Percentiles rank a stretch among this genome's conserved stretches.
Conservation (phyloP, 2,329 filamentous ascomycete genomes). For the Zelopaecilomyces penicillatus region DNA sequence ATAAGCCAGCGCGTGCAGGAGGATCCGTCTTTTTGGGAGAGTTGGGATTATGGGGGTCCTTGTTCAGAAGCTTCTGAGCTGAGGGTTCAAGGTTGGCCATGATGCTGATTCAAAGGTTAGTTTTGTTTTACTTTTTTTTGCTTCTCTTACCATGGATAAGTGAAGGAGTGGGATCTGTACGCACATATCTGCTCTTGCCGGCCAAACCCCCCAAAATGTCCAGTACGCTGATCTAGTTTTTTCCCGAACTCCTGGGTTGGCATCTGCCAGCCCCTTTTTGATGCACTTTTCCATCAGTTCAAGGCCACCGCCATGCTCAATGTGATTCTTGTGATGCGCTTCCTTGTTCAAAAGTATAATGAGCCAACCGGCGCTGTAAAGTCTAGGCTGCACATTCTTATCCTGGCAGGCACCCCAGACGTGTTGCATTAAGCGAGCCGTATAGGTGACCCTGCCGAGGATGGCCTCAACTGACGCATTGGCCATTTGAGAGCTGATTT, state of each 20-base stretch:
- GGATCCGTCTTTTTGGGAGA: conserved; percentile 44
- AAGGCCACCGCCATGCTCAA: conserved; percentile 78
- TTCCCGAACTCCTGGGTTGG: conserved; percentile 85
- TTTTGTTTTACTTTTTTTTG: neutral
- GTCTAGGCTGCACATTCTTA: conserved; percentile 84
- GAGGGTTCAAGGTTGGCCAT: conserved; percentile 71
- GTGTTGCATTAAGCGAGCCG: conserved; percentile 73
- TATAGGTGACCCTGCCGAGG: conserved; percentile 72
- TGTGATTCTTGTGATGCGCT: conserved; percentile 64
- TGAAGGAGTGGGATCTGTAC: conserved; percentile 21
- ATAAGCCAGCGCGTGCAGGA: conserved; percentile 47
- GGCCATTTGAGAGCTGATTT: conserved; percentile 79
- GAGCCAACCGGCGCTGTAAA: conserved; percentile 74
- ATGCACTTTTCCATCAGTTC: conserved; percentile 82
- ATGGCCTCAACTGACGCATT: conserved; percentile 75
- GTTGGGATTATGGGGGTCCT: conserved; percentile 75
- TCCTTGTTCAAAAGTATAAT: conserved; percentile 75
- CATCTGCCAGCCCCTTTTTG: conserved; percentile 78
- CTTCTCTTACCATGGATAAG: too few species aligned
- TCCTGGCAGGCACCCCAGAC: conserved; percentile 76
- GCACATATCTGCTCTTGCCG: conserved; percentile 64
- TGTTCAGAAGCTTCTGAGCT: conserved; percentile 71
- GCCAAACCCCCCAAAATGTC: conserved; percentile 72
- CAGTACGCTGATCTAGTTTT: conserved; percentile 81
- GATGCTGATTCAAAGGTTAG: conserved; percentile 43